A percentile compares a stretch with the other conserved stretches of the same genome.
phyloP scores from a whole-genome alignment of 192 early-diverging fungal genomes.

The Coemansia sp. region DNA sequence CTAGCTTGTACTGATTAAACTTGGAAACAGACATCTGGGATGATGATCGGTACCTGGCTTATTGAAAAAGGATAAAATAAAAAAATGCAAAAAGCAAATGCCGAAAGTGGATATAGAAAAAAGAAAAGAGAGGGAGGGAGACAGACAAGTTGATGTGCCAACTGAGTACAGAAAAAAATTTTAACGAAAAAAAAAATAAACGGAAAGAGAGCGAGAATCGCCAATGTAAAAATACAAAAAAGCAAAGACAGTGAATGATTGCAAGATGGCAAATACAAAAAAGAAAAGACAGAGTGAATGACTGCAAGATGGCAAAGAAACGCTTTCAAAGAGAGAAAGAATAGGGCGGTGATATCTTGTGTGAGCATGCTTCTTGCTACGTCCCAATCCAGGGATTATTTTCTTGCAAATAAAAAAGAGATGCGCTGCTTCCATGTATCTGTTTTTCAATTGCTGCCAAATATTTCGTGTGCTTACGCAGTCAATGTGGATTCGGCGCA shows the following conservation, averaged over 20 bases:
- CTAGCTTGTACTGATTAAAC: constrained; percentile 44
- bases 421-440: not conserved
- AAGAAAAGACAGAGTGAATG: too few relatives aligned
- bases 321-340: too few relatives aligned
- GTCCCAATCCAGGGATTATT: not conserved
- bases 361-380: not conserved
- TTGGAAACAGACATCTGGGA: constrained; percentile 16
- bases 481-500: constrained; percentile 2
- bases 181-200: not conserved
- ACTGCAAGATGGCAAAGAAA: too few relatives aligned
- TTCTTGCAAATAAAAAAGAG: not conserved
- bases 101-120: not conserved
- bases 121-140: not conserved
- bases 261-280: not conserved
- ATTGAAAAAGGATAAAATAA: not conserved
- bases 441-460: not conserved
- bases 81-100: not conserved
- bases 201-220: not conserved
- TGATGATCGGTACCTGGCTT: not conserved
- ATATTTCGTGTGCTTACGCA: not conserved
- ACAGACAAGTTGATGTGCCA: not conserved
- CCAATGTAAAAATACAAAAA: not conserved
- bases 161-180: not conserved
- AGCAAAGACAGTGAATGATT: not conserved
- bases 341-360: not conserved